Evolutionary conservation across 805 yeast genomes (phyloP).

Genomic region (Saccharomycopsis fermentans): DNA sequence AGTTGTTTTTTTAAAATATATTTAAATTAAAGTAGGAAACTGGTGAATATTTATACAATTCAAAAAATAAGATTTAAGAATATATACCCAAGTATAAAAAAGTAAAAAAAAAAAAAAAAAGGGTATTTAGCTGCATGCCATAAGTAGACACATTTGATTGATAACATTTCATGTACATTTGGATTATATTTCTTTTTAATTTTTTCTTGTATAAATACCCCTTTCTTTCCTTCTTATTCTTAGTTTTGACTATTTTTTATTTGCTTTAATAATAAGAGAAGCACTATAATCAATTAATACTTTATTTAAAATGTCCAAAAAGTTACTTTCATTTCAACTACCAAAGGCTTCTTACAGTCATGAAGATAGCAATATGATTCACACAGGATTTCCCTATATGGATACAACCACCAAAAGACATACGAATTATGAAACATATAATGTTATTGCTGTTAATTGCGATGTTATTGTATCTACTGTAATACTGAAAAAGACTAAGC

Average conservation of each 20-base stretch:
- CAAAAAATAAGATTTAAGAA: background rate
- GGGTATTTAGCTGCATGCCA: no score
- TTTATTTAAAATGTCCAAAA: background rate
- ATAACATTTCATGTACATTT: no score
- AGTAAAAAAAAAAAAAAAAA: background rate
- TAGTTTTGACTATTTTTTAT: background rate
- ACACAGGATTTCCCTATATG: background rate
- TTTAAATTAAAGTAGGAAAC: background rate
- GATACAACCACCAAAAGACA: background rate
- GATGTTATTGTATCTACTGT: background rate
- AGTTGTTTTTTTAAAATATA: background rate
- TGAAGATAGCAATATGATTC: background rate
- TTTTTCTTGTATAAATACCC: no score
- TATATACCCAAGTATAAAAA: background rate
- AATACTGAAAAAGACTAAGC: background rate
- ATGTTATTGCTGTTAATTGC: background rate
- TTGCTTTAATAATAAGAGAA: background rate
- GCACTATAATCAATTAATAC: background rate
- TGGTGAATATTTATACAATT: background rate
- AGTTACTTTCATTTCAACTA: background rate
- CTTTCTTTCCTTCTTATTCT: no score
- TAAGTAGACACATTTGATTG: no score
- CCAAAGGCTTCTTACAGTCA: background rate
- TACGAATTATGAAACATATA: background rate
- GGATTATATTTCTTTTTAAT: no score